Conservation (phyloP, 106 monocot genomes). For the Dioscorea zingiberensis region DNA sequence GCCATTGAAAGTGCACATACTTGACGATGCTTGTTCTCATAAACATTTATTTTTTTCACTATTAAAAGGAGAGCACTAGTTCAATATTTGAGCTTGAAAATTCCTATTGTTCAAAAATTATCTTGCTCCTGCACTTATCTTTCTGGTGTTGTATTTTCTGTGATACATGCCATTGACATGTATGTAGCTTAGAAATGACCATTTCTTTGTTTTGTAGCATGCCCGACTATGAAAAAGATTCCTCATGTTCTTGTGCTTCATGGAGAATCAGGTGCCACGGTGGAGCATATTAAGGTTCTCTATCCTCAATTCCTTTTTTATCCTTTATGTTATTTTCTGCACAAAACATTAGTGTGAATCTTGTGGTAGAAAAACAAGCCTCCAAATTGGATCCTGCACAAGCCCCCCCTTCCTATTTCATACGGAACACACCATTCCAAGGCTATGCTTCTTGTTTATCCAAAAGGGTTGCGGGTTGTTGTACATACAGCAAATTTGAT, state of each 20-base stretch:
- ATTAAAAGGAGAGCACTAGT: too few relatives aligned
- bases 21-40: too few relatives aligned
- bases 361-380: constrained; percentile 44
- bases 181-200: background rate
- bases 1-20: too few relatives aligned
- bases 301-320: background rate
- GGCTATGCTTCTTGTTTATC: constrained; percentile 89
- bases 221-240: constrained; percentile 58
- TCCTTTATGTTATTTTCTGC: constrained; percentile 3
- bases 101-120: too few relatives aligned
- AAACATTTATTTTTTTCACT: too few relatives aligned
- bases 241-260: constrained; percentile 86
- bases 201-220: constrained; percentile 41
- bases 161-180: background rate
- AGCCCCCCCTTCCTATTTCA: constrained; percentile 89
- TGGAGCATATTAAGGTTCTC: constrained; percentile 58
- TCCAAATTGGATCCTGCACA: constrained; percentile 81
- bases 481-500: constrained; percentile 96
- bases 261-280: constrained; percentile 65
- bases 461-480: constrained; percentile 70
- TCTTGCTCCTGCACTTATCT: too few relatives aligned
- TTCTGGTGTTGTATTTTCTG: too few relatives aligned
- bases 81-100: too few relatives aligned
- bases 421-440: constrained; percentile 99
- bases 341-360: background rate